A percentile compares a stretch with the other conserved stretches of the same genome.
These are phyloP conservation scores for Kazachstania viticola DNA, from an alignment of 805 yeast genomes.

Conservation along the genomic window DNA sequence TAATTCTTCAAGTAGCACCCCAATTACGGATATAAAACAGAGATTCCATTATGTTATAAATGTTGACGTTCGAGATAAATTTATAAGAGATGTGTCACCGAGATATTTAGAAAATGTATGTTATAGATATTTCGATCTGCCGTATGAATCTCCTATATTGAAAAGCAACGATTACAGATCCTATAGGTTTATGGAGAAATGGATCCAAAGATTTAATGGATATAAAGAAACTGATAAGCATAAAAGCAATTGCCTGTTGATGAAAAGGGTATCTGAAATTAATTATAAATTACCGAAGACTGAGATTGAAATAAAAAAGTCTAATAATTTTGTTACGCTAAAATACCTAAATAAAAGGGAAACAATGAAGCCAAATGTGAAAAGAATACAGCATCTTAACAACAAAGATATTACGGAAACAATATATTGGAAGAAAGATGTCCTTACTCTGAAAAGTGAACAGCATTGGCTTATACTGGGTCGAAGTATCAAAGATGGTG, in stretches of 20 bases:
- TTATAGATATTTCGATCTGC: slow-evolving; percentile 10
- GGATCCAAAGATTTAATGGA: slow-evolving; percentile 1
- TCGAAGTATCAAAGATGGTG: slow-evolving; percentile 7
- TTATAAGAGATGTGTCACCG: slow-evolving; percentile 14
- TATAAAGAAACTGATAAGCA: not conserved
- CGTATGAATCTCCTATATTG: slow-evolving; percentile 1
- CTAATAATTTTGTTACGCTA: slow-evolving; percentile 11
- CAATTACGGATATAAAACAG: slow-evolving; percentile 5
- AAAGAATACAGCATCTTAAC: not conserved
- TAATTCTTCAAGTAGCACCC: slow-evolving; percentile 3
- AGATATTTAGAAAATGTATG: slow-evolving; percentile 12
- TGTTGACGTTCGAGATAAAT: slow-evolving; percentile 4
- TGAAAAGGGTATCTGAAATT: slow-evolving; percentile 8
- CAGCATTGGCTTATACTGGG: slow-evolving; percentile 22
- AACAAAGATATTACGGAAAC: slow-evolving; percentile 1
- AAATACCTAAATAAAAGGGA: slow-evolving; percentile 8
- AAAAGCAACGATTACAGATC: slow-evolving; percentile 6
- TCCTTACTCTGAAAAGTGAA: slow-evolving; percentile 11
- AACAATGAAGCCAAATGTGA: slow-evolving; percentile 2
- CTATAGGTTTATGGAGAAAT: slow-evolving; percentile 3
- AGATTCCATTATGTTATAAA: slow-evolving; percentile 10
- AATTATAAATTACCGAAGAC: slow-evolving; percentile 11
- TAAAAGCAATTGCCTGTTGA: slow-evolving; percentile 1
- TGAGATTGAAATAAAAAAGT: slow-evolving; percentile 5
- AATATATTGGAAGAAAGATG: slow-evolving; percentile 10